Base-by-base conservation (phyloP, 345 rosid genomes). In the Arabis hirsuta region DNA sequence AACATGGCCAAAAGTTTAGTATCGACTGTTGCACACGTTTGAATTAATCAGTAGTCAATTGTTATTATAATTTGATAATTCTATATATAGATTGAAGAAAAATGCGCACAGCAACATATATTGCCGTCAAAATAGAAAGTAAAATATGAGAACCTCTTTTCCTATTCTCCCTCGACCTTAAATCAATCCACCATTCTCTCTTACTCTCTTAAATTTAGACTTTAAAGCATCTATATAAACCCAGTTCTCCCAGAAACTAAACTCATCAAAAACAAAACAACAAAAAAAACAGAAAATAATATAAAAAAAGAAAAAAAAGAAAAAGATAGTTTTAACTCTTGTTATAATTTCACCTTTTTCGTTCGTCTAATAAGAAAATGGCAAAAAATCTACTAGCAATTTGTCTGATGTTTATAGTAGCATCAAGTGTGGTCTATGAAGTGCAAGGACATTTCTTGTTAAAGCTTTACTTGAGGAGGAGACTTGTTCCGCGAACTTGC, bases 401-500 rank as follows among this genome's bases (percentile, higher is more conserved):
- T 9, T 74, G 73, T 52, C 55, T 74, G 16, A 9, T 74, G 78
- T 43, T 67, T 51, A 24, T 74, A 5, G 32, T 74, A 22, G 62
- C 41, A 59, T 67, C 78, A 74, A 67, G 68, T 59, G 68, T 74
- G 48, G 2, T 74, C 3, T 58, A 74, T 46, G 78, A 74, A 41
- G 78, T 24, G 19, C 73, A 74, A 52, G 78, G 78, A 4, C 8
- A 31, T 3, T 74, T 74, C 73, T 60, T 74, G 5, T 59, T 74
- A 36, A 74, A 52, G 53, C 5, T 32, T 13, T 74, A 74, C 62
- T 7, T 73, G 24, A 56, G 4, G 51, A 63, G 24, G 42, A 63
- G 3, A 7, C 2, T 61, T 2, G 4, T 63, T 11, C 60, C 53
- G 0, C 6, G 16, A 48, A 13, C 24, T 12, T 58, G 60, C 4